These are phyloP conservation scores for Daedaleopsis sinensis DNA, from an alignment of 768 basidiomycete genomes.

Conservation along the genomic window DNA sequence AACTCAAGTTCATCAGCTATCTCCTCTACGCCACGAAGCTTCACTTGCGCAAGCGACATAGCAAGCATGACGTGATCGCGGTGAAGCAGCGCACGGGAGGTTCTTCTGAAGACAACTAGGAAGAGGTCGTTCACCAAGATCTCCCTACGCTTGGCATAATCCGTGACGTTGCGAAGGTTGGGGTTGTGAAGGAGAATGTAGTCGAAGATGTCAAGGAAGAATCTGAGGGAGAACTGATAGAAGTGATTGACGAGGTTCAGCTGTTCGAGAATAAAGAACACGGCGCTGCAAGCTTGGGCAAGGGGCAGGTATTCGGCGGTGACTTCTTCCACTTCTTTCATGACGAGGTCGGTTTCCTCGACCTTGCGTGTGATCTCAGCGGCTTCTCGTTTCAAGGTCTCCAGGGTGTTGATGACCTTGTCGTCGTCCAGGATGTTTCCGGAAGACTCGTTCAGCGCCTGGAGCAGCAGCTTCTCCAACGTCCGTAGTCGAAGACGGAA, in stretches of 20 bases:
- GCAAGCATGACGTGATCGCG: constrained; percentile 91
- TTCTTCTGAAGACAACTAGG: constrained; percentile 84
- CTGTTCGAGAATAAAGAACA: constrained; percentile 97
- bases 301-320: constrained; percentile 93
- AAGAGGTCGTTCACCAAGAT: constrained; percentile 89
- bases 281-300: constrained; percentile 93
- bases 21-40: constrained; percentile 78
- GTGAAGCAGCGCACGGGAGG: constrained; percentile 88
- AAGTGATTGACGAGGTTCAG: constrained; percentile 94
- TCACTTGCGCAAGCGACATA: constrained; percentile 87
- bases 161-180: constrained; percentile 77
- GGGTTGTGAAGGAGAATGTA: constrained; percentile 92
- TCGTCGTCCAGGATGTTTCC: constrained; percentile 99
- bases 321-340: constrained; percentile 95
- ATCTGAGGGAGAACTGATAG: constrained; percentile 96
- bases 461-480: constrained; percentile 88
- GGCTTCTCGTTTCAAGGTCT: constrained; percentile 94
- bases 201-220: constrained; percentile 99
- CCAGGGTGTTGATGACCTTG: constrained; percentile 95
- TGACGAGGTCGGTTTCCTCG: constrained; percentile 93
- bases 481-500: constrained; percentile 92
- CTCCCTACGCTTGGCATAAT: constrained; percentile 71
- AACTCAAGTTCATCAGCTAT: constrained; percentile 87
- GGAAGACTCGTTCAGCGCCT: constrained; percentile 94
- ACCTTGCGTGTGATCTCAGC: constrained; percentile 95